Percentiles rank a stretch among this genome's conserved stretches.
phyloP scores from a whole-genome alignment of 2,329 filamentous ascomycete species.

The Aspergillus quadricinctus region DNA sequence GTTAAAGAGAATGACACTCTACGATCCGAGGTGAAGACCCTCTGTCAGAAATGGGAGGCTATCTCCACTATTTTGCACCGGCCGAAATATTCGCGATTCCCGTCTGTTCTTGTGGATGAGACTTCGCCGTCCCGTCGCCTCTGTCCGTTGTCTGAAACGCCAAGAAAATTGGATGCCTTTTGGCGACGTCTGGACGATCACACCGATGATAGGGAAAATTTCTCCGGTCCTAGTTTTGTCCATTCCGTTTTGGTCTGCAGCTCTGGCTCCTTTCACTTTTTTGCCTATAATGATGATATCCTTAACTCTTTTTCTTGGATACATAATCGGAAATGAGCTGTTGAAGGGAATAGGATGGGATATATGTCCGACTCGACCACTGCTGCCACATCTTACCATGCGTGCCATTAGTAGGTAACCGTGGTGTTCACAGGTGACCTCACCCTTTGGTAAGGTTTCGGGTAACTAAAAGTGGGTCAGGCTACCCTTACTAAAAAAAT shows the following conservation, averaged over 20 bases:
- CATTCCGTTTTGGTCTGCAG: too few relatives aligned
- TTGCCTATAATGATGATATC: neutral
- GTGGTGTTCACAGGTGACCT: too few relatives aligned
- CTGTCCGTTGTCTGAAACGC: neutral
- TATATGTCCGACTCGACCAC: too few relatives aligned
- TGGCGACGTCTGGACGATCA: neutral
- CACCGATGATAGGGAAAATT: neutral
- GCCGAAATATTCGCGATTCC: neutral
- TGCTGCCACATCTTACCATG: too few relatives aligned
- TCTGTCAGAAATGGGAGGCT: neutral
- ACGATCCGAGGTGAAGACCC: neutral
- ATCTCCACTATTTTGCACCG: slow-evolving; percentile 1
- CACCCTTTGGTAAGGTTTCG: too few relatives aligned
- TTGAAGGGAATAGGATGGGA: too few relatives aligned
- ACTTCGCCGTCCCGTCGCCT: neutral
- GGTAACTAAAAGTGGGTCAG: too few relatives aligned
- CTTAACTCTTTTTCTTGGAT: neutral
- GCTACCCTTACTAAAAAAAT: too few relatives aligned
- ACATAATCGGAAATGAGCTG: neutral
- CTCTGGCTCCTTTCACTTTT: neutral
- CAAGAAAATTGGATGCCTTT: neutral
- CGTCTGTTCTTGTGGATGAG: neutral
- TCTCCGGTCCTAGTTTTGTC: slow-evolving; percentile 1
- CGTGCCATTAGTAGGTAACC: too few relatives aligned
- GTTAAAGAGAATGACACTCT: slow-evolving; percentile 1